Evolutionary conservation across 805 yeast species (phyloP), one percentile per base, ranked within the genome.

Genomic region (Candida parachauliodes): DNA sequence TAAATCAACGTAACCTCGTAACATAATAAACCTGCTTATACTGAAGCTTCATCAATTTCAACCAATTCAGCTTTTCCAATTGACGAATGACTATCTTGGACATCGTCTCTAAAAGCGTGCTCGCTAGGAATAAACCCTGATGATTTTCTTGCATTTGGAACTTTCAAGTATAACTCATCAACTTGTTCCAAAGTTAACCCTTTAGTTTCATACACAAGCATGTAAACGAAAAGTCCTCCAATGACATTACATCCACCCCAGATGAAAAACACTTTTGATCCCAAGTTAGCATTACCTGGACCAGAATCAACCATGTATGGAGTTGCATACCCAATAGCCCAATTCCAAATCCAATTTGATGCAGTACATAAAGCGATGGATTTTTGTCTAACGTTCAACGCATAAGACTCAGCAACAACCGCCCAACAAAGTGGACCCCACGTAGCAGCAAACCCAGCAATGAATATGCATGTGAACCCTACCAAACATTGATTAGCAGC

Each of bases 381-480:
- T 55, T 62, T 61, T 43, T 65, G 64, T 54, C 70, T 57, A 43
- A 63, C 62, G 34, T 59, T 56, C 46, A 62, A 54, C 8, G 69
- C 56, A 54, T 47, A 62, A 37, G 59, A 49, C 49, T 64, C 70
- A 27, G 66, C 63, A 44, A 57, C 46, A 32, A 62, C 60, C 36
- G 62, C 63, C 70, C 70, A 64, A 33, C 60, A 56, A 42, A 57
- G 55, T 30, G 69, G 69, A 39, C 69, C 70, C 64, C 69, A 65
- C 34, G 70, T 59, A 32, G 68, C 59, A 28, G 70, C 71, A 43
- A 65, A 65, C 41, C 57, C 65, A 28, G 65, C 62, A 50, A 65
- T 65, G 46, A 61, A 65, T 28, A 59, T 59, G 50, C 68, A 65
- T 37, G 55, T 47, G 50, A 65, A 64, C 17, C 66, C 68, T 42